Evolutionary conservation across 495 filamentous ascomycete genomes (phyloP).

Genomic region (Polyplosphaeria fusca): DNA sequence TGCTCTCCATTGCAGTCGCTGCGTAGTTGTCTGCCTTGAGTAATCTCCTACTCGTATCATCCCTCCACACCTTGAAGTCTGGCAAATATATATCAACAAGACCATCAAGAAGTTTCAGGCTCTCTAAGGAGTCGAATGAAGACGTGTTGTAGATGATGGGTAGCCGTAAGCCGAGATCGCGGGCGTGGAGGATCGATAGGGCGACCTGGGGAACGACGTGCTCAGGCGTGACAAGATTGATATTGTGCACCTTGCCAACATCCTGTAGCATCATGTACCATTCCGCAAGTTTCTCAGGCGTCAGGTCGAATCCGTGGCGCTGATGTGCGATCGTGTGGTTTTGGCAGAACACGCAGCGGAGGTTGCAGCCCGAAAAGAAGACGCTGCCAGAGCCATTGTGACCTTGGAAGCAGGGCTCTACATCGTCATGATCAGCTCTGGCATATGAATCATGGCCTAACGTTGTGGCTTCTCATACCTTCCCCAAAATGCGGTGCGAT

Average conservation of each 20-base stretch:
- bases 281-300: constrained; percentile 68
- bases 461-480: constrained; percentile 37
- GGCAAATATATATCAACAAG: constrained; percentile 76
- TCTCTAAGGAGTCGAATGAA: constrained; percentile 67
- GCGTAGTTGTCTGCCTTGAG: constrained; percentile 73
- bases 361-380: constrained; percentile 72
- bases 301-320: constrained; percentile 69
- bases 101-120: constrained; percentile 64
- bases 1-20: constrained; percentile 62
- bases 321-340: constrained; percentile 78
- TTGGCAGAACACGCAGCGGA: constrained; percentile 79
- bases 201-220: constrained; percentile 77
- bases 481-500: constrained; percentile 74
- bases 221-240: constrained; percentile 75
- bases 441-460: background rate
- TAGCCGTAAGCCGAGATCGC: constrained; percentile 60
- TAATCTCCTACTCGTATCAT: constrained; percentile 59
- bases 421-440: constrained; percentile 28
- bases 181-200: constrained; percentile 64
- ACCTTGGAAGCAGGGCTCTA: constrained; percentile 74
- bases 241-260: constrained; percentile 69
- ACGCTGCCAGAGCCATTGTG: constrained; percentile 70
- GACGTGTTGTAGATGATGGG: constrained; percentile 80
- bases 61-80: constrained; percentile 74
- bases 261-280: constrained; percentile 78